Conservation (phyloP, 306 rosid genomes). For the Castanea mollissima region DNA sequence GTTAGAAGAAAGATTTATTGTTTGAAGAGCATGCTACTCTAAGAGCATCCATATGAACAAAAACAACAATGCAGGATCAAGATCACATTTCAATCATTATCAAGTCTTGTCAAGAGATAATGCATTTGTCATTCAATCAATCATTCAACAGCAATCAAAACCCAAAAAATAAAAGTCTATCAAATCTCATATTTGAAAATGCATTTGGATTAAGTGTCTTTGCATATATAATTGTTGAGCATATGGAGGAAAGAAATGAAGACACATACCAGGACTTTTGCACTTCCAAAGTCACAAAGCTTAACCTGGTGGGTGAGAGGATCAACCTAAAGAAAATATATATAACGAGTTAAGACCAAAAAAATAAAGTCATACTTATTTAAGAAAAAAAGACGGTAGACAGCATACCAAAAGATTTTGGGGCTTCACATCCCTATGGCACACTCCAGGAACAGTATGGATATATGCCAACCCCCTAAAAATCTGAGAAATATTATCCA, state of each 20-base stretch:
- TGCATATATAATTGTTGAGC: constrained; percentile 1
- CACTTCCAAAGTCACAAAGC: constrained; percentile 96
- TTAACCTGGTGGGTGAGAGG: constrained; percentile 92
- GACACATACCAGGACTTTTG: constrained; percentile 80
- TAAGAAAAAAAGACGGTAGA: constrained; percentile 7
- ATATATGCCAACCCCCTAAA: constrained; percentile 94
- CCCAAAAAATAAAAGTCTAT: neutral
- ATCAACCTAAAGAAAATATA: constrained; percentile 59
- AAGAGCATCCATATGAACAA: neutral
- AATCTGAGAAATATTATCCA: constrained; percentile 46
- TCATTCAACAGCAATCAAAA: neutral
- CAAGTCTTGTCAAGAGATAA: neutral
- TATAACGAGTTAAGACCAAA: neutral
- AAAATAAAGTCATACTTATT: neutral
- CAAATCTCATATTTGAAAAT: neutral
- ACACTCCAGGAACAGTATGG: constrained; percentile 85
- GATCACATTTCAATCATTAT: neutral
- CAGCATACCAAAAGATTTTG: constrained; percentile 83
- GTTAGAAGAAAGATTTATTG: neutral
- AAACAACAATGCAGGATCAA: neutral
- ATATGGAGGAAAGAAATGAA: constrained; percentile 9
- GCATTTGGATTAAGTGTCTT: neutral
- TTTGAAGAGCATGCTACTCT: neutral
- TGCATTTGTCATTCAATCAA: neutral
- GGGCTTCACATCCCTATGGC: constrained; percentile 93